Evolutionary conservation across 2,329 filamentous ascomycete genomes (phyloP), one percentile per base, ranked within the genome.

Genomic region (Aspergillus spinulosporus): DNA sequence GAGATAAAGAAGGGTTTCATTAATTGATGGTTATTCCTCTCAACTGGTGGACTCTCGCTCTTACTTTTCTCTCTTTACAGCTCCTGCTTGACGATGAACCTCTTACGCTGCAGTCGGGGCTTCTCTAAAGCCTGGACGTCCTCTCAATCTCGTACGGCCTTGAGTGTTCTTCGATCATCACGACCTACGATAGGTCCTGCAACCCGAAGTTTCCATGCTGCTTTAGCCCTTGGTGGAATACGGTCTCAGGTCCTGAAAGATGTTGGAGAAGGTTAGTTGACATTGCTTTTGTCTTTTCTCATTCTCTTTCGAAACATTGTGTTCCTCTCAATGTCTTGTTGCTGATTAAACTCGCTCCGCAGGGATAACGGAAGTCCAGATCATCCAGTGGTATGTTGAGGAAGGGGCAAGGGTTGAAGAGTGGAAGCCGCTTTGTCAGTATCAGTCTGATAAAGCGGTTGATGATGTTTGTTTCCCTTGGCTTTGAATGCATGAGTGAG

Each of bases 301-400:
- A 21, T 21, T 6, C n/a, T 4, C 31, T 32, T 5, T n/a, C 4
- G 34, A 21, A 21, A 21, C 21, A 21, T 21, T 21, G 21, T 21
- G 21, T 28, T 9, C 11, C 34, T 11, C 3, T 29, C 37, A 34
- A 11, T 6, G n/a, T 29, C 53, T 54, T 55, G 43, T 66, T 56
- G 53, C 60, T 69, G 43, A 66, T 42, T 7, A 12, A 6, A 21
- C 15, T 58, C 46, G 8, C 21, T 40, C 14, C 43, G 29, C 48
- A 94, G 94, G 94, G 54, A 99, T 97, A 68, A 92, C 94, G 71
- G 94, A 99, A 78, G 96, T 94, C 70, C 94, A 99, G 76, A 90
- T 99, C 68, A 97, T 97, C 68, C 94, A 99, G 79, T 99, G 94
- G 94, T 99, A 97, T 73, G 93, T 99, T 63, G 89, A 97, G 76